Evolutionary conservation across 2,329 filamentous ascomycete species (phyloP).

Genomic region (Colletotrichum sp.): DNA sequence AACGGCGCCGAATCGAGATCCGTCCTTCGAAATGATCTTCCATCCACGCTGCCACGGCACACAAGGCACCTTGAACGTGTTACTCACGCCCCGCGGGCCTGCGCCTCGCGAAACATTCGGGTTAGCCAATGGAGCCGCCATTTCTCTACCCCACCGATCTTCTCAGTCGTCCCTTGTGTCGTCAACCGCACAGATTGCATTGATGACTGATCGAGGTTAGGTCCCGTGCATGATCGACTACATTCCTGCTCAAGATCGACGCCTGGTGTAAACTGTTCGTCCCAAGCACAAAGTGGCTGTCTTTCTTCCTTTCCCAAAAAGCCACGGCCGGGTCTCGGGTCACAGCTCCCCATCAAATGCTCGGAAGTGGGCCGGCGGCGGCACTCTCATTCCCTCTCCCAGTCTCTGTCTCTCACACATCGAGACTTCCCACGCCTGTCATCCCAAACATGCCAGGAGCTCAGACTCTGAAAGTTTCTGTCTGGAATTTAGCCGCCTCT

Average conservation of each 20-base stretch:
- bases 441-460: slow-evolving; percentile 16
- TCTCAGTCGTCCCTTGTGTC: background rate
- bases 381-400: background rate
- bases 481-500: background rate
- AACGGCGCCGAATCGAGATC: background rate
- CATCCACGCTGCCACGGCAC: background rate
- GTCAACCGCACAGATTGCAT: background rate
- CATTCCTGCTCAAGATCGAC: background rate
- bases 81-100: background rate
- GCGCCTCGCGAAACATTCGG: background rate
- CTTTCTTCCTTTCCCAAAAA: background rate
- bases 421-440: background rate
- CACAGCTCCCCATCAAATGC: background rate
- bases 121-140: background rate
- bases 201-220: background rate
- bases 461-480: background rate
- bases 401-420: background rate
- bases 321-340: background rate
- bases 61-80: background rate
- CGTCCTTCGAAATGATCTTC: background rate
- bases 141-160: background rate
- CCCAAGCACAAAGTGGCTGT: background rate
- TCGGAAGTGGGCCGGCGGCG: background rate
- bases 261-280: background rate
- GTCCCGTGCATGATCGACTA: background rate